These are phyloP conservation scores for Pyrenochaeta sp. DNA, from an alignment of 2,329 filamentous ascomycete genomes.

Conservation along the genomic window DNA sequence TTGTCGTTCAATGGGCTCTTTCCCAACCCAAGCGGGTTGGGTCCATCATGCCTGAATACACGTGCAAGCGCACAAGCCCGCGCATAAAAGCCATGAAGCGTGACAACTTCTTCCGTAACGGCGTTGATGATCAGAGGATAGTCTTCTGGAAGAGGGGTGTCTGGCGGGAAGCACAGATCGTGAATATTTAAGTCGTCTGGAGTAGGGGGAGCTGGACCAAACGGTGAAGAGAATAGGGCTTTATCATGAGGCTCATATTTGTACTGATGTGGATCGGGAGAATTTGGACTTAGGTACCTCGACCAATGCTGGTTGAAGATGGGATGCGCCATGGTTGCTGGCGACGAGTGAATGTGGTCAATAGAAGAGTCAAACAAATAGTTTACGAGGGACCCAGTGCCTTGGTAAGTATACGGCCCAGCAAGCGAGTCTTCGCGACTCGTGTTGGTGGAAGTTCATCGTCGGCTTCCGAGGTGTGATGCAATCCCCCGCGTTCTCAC, in stretches of 20 bases:
- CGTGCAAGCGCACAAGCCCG: slow-evolving; percentile 35
- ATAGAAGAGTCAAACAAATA: too few species aligned
- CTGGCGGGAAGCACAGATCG: slow-evolving; percentile 37
- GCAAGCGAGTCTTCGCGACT: background rate
- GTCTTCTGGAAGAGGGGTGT: slow-evolving; percentile 32
- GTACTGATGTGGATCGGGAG: slow-evolving; percentile 29
- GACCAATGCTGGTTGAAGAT: slow-evolving; percentile 38
- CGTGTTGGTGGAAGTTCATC: background rate
- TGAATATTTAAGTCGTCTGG: slow-evolving; percentile 40
- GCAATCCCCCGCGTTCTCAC: slow-evolving; percentile 1
- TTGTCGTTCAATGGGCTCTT: slow-evolving; percentile 31
- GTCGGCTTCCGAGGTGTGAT: slow-evolving; percentile 3
- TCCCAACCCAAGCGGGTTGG: slow-evolving; percentile 29
- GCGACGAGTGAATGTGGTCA: background rate
- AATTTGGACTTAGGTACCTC: slow-evolving; percentile 28
- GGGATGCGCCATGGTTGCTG: slow-evolving; percentile 23
- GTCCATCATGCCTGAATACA: slow-evolving; percentile 34
- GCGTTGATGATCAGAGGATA: slow-evolving; percentile 42
- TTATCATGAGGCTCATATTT: slow-evolving; percentile 26
- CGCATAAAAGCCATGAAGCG: slow-evolving; percentile 38
- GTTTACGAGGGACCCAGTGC: too few species aligned
- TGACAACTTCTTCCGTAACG: slow-evolving; percentile 29
- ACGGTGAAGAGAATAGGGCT: slow-evolving; percentile 34
- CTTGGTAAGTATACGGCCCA: too few species aligned
- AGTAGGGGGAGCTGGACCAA: slow-evolving; percentile 34